Evolutionary conservation across 1,284 basidiomycete species (phyloP), one percentile per base, ranked within the genome.

Genomic region (Marasmius oreades): DNA sequence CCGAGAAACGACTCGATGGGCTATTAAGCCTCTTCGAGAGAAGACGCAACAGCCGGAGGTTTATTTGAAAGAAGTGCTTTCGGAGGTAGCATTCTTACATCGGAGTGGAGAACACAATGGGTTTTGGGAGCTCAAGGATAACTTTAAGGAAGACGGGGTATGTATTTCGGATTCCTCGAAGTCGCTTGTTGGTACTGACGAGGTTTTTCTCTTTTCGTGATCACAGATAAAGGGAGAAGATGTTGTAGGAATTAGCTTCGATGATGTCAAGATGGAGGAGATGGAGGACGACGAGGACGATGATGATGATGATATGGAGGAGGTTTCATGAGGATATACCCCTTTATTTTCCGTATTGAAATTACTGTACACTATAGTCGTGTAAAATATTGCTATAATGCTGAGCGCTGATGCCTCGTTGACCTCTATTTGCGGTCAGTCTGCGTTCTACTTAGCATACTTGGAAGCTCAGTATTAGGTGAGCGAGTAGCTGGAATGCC

Each of bases 1-100:
- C 76, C 82, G 84, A 57, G 84, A 92, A 55, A 82, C 84, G 58
- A 84, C 89, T 36, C 87, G 87, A 61, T 98, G 94, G 94, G 79
- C 85, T 58, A 86, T 97, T 68, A 88, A 89, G 61, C 78, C 84
- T 16, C 73, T 98, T 52, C 82, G 92, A 47, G 85, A 90, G 60
- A 85, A 84, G 55, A 92, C 91, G 0, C 88, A 95, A 68, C 95
- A 98, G 71, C 95, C 95, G 1, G 92, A 96, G 69, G 85, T 79
- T 14, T 98, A 94, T 70, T 81, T 98, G 56, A 92, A 94, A 64
- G 93, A 98, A 64, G 86, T 93, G 0, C 73, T 98, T 51, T 77
- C 75, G 44, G 89, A 93, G 61, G 88, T 98, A 48, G 95, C 92
- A 1, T 84, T 81, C 59, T 76, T 94, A 48, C 86, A 95, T 68